phyloP scores from a whole-genome alignment of 2,329 filamentous ascomycete species.

The Coleophoma cylindrospora region DNA sequence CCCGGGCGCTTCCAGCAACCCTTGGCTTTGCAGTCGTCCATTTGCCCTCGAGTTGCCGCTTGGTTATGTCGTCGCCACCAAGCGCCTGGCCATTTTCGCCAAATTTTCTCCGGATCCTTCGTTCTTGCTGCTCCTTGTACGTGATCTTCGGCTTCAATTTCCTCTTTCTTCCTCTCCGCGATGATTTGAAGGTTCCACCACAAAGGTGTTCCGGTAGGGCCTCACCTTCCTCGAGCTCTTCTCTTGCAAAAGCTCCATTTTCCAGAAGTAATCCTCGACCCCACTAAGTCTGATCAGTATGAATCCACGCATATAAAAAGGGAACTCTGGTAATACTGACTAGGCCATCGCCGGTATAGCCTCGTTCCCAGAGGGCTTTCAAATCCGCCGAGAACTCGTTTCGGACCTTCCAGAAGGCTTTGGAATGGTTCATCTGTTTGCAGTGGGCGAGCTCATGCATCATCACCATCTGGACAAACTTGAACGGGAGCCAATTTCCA shows the following conservation, averaged over 20 bases:
- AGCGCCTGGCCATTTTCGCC: constrained; percentile 34
- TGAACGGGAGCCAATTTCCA: constrained; percentile 72
- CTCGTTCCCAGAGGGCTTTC: constrained; percentile 61
- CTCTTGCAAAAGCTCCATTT: constrained; percentile 53
- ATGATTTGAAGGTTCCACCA: constrained; percentile 67
- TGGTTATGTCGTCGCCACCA: constrained; percentile 53
- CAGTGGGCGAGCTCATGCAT: constrained; percentile 83
- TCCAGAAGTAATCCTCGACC: constrained; percentile 61
- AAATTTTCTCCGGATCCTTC: constrained; percentile 54
- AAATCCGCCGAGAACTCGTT: constrained; percentile 70
- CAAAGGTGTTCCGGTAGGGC: constrained; percentile 68
- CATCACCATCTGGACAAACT: constrained; percentile 91
- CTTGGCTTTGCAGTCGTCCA: constrained; percentile 47
- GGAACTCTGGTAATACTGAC: too few species aligned
- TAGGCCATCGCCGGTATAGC: constrained; percentile 75
- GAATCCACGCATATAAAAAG: too few species aligned
- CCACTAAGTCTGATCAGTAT: constrained; percentile 41
- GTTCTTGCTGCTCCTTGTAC: constrained; percentile 37
- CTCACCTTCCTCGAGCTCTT: constrained; percentile 48
- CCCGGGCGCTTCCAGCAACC: constrained; percentile 54
- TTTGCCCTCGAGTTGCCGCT: constrained; percentile 37
- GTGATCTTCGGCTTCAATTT: constrained; percentile 38
- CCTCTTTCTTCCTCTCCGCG: constrained; percentile 45
- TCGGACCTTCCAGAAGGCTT: constrained; percentile 74
- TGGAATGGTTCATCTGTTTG: constrained; percentile 87